A percentile compares a stretch with the other conserved stretches of the same genome.
Conservation (phyloP, 176 grass and related monocot genomes). For the Calamus simplicifolius region DNA sequence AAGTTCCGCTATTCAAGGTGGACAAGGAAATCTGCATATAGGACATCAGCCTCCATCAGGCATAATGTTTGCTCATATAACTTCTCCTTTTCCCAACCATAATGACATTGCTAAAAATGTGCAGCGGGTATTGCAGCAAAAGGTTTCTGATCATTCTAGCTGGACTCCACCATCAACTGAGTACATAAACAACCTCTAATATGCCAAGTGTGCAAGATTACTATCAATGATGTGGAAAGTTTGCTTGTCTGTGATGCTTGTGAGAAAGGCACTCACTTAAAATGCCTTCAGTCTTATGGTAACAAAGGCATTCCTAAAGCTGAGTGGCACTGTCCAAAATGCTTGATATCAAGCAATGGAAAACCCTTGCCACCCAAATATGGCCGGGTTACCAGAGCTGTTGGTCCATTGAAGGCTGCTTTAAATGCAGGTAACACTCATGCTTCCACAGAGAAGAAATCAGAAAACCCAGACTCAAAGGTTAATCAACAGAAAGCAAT, state of each 20-base stretch:
- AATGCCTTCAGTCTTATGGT: constrained; percentile 79
- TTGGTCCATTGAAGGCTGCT: constrained; percentile 39
- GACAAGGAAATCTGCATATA: constrained; percentile 25
- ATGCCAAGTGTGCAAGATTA: constrained; percentile 83
- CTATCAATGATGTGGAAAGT: constrained; percentile 61
- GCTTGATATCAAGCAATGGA: constrained; percentile 64
- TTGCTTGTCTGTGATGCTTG: constrained; percentile 97
- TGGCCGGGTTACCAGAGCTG: constrained; percentile 86
- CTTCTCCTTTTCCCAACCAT: constrained; percentile 49
- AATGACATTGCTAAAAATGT: constrained; percentile 72
- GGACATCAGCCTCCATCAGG: constrained; percentile 56
- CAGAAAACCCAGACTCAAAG: constrained; percentile 35
- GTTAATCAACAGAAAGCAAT: constrained; percentile 38
- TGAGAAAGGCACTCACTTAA: constrained; percentile 91
- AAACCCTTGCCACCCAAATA: constrained; percentile 96
- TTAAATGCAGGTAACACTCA: constrained; percentile 31
- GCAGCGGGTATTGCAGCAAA: constrained; percentile 42
- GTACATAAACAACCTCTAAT: constrained; percentile 62
- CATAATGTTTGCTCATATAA: constrained; percentile 28
- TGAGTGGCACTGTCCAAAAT: constrained; percentile 92
- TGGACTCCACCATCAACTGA: constrained; percentile 94
- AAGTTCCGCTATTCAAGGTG: constrained; percentile 28
- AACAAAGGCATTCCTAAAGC: constrained; percentile 69
- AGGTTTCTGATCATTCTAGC: constrained; percentile 39
- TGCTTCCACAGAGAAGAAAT: constrained; percentile 16